phyloP scores from a whole-genome alignment of 148 eudicot genomes.

The Pouteria glomerata region DNA sequence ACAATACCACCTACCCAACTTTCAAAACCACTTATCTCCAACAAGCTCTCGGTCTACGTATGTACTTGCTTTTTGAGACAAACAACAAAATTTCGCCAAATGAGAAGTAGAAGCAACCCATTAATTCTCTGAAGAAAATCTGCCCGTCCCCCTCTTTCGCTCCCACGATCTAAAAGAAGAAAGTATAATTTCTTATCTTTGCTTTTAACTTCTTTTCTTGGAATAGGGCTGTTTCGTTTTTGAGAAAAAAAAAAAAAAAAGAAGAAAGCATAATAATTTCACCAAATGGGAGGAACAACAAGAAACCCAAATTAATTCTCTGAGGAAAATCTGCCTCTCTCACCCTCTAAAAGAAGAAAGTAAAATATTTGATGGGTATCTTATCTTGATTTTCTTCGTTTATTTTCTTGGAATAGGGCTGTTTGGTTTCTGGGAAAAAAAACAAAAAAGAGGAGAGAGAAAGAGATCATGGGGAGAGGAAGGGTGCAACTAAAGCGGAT shows the following conservation, averaged over 20 bases:
- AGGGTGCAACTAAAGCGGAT: slow-evolving; percentile 30
- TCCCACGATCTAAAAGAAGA: background rate
- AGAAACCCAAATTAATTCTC: background rate
- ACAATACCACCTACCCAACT: background rate
- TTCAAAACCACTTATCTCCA: background rate
- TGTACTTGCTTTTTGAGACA: slow-evolving; percentile 7
- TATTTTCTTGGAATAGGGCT: background rate
- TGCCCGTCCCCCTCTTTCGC: too few relatives aligned
- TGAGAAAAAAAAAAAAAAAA: too few relatives aligned
- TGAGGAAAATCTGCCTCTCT: background rate
- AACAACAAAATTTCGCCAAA: background rate
- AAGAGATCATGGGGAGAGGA: slow-evolving; percentile 18
- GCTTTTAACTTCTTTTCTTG: too few relatives aligned
- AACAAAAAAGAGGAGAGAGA: too few relatives aligned
- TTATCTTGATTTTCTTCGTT: too few relatives aligned
- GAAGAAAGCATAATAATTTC: background rate
- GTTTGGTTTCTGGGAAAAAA: background rate
- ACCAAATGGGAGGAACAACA: background rate
- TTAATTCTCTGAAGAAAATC: too few relatives aligned
- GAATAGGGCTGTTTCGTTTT: background rate
- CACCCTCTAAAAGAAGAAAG: background rate
- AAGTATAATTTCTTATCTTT: background rate
- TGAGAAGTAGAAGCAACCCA: background rate
- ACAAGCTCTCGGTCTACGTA: background rate
- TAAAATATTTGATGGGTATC: too few relatives aligned